Conservation (phyloP, 129 eudicot species). For the carrot (Daucus carota) region DH1_v3.0 NC_030381.2:9061501-9062000, state of each 20-base stretch:
- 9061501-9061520: too few species aligned
- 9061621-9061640: too few species aligned
- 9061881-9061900: slow-evolving; percentile 32
- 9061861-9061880: slow-evolving; percentile 23
- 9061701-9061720: background rate
- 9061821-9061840: background rate
- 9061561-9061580: too few species aligned
- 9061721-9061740: background rate
- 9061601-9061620: too few species aligned
- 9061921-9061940: slow-evolving; percentile 29
- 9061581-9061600: background rate
- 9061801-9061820: background rate
- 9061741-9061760: background rate
- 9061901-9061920: slow-evolving; percentile 55
- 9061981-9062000: slow-evolving; percentile 30
- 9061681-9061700: background rate
- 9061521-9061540: too few species aligned
- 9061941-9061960: background rate
- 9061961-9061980: background rate
- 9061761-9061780: background rate
- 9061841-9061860: background rate
- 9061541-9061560: too few species aligned
- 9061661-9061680: too few species aligned
- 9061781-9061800: background rate
- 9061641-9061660: background rate